These are phyloP conservation scores for Porphyrellus cyaneotinctus DNA, from an alignment of 768 basidiomycete species.

Conservation along the genomic window DNA sequence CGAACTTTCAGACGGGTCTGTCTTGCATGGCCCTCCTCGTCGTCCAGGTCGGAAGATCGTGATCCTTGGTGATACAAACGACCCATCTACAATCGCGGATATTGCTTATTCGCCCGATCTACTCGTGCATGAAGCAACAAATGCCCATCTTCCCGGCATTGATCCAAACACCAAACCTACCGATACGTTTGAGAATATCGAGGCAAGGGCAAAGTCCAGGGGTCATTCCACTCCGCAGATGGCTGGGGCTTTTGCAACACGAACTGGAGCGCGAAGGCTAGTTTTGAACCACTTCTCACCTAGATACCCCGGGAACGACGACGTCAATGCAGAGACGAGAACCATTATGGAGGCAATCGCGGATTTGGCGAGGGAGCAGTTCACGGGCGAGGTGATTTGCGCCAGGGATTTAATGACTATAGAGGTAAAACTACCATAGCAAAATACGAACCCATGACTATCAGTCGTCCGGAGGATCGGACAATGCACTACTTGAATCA, in stretches of 20 bases:
- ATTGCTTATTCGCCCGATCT: conserved; percentile 66
- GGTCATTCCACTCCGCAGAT: conserved; percentile 93
- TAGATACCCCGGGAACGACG: conserved; percentile 67
- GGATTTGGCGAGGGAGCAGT: conserved; percentile 50
- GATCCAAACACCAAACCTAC: conserved; percentile 53
- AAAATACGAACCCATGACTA: conserved; percentile 13
- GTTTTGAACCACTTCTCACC: conserved; percentile 85
- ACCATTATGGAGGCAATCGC: conserved; percentile 62
- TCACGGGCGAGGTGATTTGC: conserved; percentile 56
- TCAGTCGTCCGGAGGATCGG: conserved; percentile 66
- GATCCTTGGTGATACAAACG: conserved; percentile 81
- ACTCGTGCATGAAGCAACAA: conserved; percentile 87
- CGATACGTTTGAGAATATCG: conserved; percentile 61
- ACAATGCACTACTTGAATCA: conserved; percentile 72
- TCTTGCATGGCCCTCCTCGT: conserved; percentile 61
- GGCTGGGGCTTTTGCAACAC: conserved; percentile 77
- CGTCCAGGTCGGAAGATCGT: conserved; percentile 71
- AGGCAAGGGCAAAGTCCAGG: conserved; percentile 61
- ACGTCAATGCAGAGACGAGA: conserved; percentile 44
- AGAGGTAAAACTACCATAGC: conserved; percentile 43
- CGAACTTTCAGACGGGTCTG: conserved; percentile 64
- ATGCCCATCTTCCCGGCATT: conserved; percentile 70
- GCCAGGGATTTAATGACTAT: conserved; percentile 74
- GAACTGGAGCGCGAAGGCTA: conserved; percentile 55
- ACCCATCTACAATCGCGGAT: conserved; percentile 62